Conservation (phyloP, 257 asterid genomes). For the Prunella vulgaris region DNA sequence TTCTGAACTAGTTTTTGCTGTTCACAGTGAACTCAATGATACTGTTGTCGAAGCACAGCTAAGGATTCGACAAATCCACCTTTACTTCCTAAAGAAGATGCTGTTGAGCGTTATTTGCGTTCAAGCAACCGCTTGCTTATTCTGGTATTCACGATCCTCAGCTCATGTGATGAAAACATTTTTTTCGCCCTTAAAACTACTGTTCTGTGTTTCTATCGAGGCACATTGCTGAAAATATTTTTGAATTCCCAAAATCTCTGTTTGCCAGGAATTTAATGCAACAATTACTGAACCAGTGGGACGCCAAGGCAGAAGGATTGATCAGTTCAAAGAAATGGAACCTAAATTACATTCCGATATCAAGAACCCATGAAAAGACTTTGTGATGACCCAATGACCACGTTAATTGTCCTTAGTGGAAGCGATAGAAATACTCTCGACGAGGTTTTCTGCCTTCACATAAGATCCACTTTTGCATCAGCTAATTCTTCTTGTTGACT, state of each 20-base stretch:
- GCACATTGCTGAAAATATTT: too few relatives aligned
- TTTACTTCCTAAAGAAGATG: conserved; percentile 58
- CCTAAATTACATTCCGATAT: conserved; percentile 79
- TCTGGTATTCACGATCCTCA: too few relatives aligned
- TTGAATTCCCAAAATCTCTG: too few relatives aligned
- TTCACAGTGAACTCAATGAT: conserved; percentile 8
- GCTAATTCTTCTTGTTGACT: too few relatives aligned
- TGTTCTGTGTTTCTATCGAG: too few relatives aligned
- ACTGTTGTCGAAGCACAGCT: too few relatives aligned
- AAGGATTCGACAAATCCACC: background rate
- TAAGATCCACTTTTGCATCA: too few relatives aligned
- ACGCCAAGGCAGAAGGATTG: conserved; percentile 81
- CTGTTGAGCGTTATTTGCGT: conserved; percentile 47
- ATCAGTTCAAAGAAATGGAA: conserved; percentile 95
- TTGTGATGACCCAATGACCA: conserved; percentile 78
- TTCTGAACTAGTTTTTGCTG: conserved; percentile 12
- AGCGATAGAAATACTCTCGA: conserved; percentile 71
- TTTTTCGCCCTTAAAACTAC: too few relatives aligned
- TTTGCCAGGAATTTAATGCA: conserved; percentile 79
- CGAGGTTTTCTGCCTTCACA: too few relatives aligned
- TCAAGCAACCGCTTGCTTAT: conserved; percentile 79
- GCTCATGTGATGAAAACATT: too few relatives aligned
- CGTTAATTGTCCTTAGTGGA: conserved; percentile 90
- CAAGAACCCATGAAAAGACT: conserved; percentile 58
- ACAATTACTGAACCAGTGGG: conserved; percentile 74